Evolutionary conservation across 768 basidiomycete genomes (phyloP).

Genomic region (Hemileccinum impolitum): DNA sequence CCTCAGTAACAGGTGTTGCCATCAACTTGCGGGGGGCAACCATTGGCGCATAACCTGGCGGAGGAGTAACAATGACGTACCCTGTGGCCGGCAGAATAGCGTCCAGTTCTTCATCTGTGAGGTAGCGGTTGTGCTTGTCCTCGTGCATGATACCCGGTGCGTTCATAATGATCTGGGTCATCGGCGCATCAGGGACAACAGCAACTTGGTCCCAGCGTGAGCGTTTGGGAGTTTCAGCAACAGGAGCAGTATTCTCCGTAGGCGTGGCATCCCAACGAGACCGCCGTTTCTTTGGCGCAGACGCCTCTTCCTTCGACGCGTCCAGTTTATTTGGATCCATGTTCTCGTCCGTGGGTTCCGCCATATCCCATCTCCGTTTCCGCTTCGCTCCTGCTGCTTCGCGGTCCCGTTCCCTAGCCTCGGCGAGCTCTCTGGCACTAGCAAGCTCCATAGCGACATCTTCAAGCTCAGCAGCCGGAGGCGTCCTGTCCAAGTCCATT

Average conservation of each 20-base stretch:
- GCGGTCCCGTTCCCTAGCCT: slow-evolving; percentile 35
- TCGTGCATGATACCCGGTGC: slow-evolving; percentile 80
- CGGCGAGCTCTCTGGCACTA: slow-evolving; percentile 39
- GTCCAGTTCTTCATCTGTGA: slow-evolving; percentile 95
- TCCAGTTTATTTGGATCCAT: slow-evolving; percentile 57
- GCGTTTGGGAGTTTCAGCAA: slow-evolving; percentile 74
- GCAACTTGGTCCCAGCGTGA: slow-evolving; percentile 99
- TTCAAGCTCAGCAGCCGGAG: slow-evolving; percentile 75
- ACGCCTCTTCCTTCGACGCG: slow-evolving; percentile 72
- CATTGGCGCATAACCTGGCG: slow-evolving; percentile 87
- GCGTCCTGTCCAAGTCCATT: slow-evolving; percentile 90
- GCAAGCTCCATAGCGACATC: slow-evolving; percentile 69
- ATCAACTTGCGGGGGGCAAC: slow-evolving; percentile 61
- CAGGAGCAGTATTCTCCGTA: slow-evolving; percentile 49
- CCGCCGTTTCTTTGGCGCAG: slow-evolving; percentile 85
- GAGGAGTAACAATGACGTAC: slow-evolving; percentile 90
- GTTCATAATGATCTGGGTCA: slow-evolving; percentile 85
- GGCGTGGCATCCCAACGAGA: slow-evolving; percentile 97
- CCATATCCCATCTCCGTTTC: slow-evolving; percentile 80
- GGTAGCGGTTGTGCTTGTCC: slow-evolving; percentile 94
- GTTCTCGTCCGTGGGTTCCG: slow-evolving; percentile 61
- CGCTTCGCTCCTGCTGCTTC: slow-evolving; percentile 56
- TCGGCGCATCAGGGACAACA: slow-evolving; percentile 60
- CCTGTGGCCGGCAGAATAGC: slow-evolving; percentile 82
- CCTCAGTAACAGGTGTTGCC: slow-evolving; percentile 50